A percentile compares a stretch with the other conserved stretches of the same genome.
phyloP scores from a whole-genome alignment of 306 rosid genomes.

The Cucurbita maxima region DNA sequence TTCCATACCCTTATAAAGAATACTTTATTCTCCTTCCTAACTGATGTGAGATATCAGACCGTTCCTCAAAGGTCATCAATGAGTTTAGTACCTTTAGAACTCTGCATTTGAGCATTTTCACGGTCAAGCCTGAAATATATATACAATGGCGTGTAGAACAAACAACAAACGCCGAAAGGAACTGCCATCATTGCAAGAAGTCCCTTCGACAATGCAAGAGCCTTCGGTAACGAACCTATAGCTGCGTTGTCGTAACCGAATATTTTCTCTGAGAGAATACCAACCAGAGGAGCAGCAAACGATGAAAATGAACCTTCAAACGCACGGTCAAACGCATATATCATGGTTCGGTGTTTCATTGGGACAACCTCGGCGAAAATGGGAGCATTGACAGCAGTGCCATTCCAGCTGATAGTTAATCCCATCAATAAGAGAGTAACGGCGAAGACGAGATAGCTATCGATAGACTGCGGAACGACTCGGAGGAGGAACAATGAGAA shows the following conservation, averaged over 20 bases:
- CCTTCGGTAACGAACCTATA: conserved; percentile 56
- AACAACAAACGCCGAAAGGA: conserved; percentile 86
- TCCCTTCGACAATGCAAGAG: conserved; percentile 82
- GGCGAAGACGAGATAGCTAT: conserved; percentile 46
- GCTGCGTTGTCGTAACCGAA: conserved; percentile 65
- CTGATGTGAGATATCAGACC: no score
- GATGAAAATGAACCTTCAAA: conserved; percentile 90
- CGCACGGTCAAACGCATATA: conserved; percentile 95
- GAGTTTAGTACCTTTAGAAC: conserved; percentile 25
- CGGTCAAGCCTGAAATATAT: conserved; percentile 53
- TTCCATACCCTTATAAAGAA: no score
- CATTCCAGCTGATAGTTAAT: conserved; percentile 86
- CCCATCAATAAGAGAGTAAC: conserved; percentile 80
- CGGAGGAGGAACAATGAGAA: conserved; percentile 72
- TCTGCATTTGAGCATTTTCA: conserved; percentile 18
- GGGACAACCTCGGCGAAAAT: conserved; percentile 97
- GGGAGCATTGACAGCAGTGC: conserved; percentile 71
- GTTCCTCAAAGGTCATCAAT: conserved; percentile 7
- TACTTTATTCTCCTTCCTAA: no score
- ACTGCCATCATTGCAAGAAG: conserved; percentile 73
- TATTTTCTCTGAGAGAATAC: conserved; percentile 76
- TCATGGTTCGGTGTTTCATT: conserved; percentile 76
- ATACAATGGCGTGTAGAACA: conserved; percentile 80
- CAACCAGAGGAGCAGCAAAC: conserved; percentile 91
- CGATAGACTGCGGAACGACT: conserved; percentile 67